Evolutionary conservation across 2,329 filamentous ascomycete genomes (phyloP).

Genomic region (Phaeomoniella chlamydospora): DNA sequence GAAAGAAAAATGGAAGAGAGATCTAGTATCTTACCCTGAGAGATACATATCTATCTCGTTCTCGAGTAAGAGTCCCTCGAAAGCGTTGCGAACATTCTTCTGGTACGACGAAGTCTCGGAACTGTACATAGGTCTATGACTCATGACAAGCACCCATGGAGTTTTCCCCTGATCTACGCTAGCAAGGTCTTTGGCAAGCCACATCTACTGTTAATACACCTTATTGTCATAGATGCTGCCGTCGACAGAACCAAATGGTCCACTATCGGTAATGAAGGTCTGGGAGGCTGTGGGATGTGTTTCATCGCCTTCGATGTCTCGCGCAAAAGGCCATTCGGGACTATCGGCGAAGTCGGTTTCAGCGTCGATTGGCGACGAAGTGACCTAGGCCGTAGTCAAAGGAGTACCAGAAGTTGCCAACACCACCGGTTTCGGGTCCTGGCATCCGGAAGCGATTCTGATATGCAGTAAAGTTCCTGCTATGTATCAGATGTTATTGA

Average conservation of each 20-base stretch:
- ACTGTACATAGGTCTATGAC: constrained; percentile 35
- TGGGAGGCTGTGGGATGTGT: constrained; percentile 23
- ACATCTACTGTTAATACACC: constrained; percentile 32
- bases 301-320: constrained; percentile 26
- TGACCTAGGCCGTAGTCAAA: constrained; percentile 41
- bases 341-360: constrained; percentile 37
- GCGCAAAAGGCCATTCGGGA: constrained; percentile 29
- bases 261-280: constrained; percentile 33
- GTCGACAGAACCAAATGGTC: constrained; percentile 32
- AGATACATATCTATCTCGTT: constrained; percentile 33
- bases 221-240: constrained; percentile 24
- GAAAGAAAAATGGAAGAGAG: neutral
- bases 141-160: constrained; percentile 35
- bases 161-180: constrained; percentile 31
- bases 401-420: constrained; percentile 40
- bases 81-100: constrained; percentile 27
- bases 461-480: constrained; percentile 36
- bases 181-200: constrained; percentile 30
- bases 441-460: constrained; percentile 39
- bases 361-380: constrained; percentile 31
- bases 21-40: constrained; percentile 16
- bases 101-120: constrained; percentile 30
- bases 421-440: constrained; percentile 30
- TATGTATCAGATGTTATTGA: constrained; percentile 1
- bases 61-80: constrained; percentile 28